phyloP scores from a whole-genome alignment of 768 basidiomycete species.

The Collybia sp. region DNA sequence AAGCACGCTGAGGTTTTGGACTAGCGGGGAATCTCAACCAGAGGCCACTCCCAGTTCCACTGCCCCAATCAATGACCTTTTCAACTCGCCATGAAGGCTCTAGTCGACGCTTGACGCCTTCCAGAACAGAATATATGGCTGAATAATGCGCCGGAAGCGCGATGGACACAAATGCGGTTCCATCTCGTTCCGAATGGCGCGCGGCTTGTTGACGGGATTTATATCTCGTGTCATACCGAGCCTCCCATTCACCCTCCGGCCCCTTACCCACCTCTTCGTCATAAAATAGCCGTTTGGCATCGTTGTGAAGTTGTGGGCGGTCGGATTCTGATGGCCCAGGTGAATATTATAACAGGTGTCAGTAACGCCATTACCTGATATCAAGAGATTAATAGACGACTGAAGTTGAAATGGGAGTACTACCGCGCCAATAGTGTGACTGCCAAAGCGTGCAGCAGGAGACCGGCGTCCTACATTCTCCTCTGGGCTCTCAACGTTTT shows the following conservation, averaged over 20 bases:
- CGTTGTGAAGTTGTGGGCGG: conserved; percentile 59
- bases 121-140: conserved; percentile 70
- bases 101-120: conserved; percentile 59
- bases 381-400: conserved; percentile 57
- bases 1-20: conserved; percentile 5
- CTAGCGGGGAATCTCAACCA: conserved; percentile 46
- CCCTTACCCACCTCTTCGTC: conserved; percentile 22
- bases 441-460: conserved; percentile 80
- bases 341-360: conserved; percentile 2
- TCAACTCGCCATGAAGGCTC: conserved; percentile 57
- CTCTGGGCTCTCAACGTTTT: conserved; percentile 19
- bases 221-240: conserved; percentile 53
- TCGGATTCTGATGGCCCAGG: conserved; percentile 44
- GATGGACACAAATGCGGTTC: conserved; percentile 80
- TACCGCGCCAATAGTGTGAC: conserved; percentile 65
- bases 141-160: conserved; percentile 86
- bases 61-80: conserved; percentile 79
- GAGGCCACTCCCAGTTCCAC: conserved; percentile 76
- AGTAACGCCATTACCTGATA: conserved; percentile 46
- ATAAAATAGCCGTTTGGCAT: conserved; percentile 68
- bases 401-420: conserved; percentile 71
- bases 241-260: conserved; percentile 44
- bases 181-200: conserved; percentile 64
- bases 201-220: conserved; percentile 52
- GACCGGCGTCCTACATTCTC: conserved; percentile 49